These are phyloP conservation scores for Elymus sibiricus DNA, from an alignment of 176 grass and related monocot genomes.

Conservation along the genomic window DNA sequence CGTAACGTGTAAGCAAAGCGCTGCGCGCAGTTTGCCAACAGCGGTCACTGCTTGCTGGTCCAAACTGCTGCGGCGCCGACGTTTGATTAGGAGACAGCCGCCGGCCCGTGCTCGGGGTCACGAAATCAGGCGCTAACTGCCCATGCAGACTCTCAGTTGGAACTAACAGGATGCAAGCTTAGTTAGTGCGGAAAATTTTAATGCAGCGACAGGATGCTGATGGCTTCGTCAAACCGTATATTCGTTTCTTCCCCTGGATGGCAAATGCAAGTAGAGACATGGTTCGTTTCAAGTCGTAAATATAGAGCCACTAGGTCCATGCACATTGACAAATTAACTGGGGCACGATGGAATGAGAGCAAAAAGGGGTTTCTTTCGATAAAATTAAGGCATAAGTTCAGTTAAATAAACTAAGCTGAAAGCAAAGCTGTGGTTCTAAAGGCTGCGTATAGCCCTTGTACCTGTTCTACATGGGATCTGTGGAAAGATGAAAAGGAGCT, in stretches of 20 bases:
- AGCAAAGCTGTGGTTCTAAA: neutral
- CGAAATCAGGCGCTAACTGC: neutral
- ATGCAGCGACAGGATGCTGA: neutral
- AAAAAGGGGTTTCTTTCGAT: neutral
- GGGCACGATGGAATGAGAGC: neutral
- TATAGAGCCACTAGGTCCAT: neutral
- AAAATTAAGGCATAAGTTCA: neutral
- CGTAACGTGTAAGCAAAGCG: neutral
- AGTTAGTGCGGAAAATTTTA: neutral
- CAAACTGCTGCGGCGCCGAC: neutral
- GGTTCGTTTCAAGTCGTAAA: neutral
- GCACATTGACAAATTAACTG: neutral
- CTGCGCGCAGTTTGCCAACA: neutral
- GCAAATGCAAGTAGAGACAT: neutral
- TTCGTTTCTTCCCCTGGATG: neutral
- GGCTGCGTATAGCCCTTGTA: neutral
- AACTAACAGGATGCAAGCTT: neutral
- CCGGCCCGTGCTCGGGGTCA: conserved; percentile 29
- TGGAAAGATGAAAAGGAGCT: neutral
- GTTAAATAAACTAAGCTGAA: neutral
- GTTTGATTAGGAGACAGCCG: neutral
- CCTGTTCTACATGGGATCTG: neutral
- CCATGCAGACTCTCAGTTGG: no score
- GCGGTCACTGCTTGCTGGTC: neutral
- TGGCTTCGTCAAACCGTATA: neutral